Evolutionary conservation across 2,329 filamentous ascomycete species (phyloP).

Genomic region (Pestalotiopsis sp.): DNA sequence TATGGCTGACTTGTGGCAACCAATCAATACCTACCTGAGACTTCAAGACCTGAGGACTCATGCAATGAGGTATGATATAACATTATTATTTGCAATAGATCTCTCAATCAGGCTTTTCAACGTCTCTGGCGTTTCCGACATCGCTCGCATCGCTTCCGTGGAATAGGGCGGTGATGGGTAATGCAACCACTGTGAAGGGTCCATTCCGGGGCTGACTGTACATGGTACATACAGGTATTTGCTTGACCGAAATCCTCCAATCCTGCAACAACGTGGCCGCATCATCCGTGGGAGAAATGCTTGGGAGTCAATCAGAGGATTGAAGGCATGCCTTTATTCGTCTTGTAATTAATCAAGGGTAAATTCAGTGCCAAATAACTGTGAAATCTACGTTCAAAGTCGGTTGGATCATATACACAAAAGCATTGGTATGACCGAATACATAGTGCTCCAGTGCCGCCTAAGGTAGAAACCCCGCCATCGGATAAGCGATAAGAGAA

Average conservation of each 20-base stretch:
- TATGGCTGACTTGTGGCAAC: too few species aligned
- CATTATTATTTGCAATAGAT: too few species aligned
- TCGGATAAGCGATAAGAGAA: slow-evolving; percentile 11
- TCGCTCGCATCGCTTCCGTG: not conserved
- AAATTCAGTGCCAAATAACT: not conserved
- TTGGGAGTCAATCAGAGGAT: not conserved
- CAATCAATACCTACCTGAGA: too few species aligned
- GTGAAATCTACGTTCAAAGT: not conserved
- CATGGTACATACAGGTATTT: not conserved
- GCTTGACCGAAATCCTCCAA: not conserved
- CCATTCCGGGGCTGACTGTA: not conserved
- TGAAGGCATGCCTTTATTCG: not conserved
- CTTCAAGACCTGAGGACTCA: too few species aligned
- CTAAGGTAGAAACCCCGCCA: slow-evolving; percentile 3
- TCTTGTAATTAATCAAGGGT: too few species aligned
- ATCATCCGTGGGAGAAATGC: not conserved
- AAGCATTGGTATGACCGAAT: not conserved
- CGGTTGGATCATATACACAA: too few species aligned
- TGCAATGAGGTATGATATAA: not conserved
- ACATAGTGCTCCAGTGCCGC: not conserved
- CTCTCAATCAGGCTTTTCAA: too few species aligned
- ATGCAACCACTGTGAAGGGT: not conserved
- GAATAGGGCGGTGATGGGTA: not conserved
- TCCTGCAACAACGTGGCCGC: not conserved
- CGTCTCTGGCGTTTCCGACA: not conserved